Evolutionary conservation across 495 filamentous ascomycete species (phyloP).

Genomic region (Penicillium atrosanguineum): DNA sequence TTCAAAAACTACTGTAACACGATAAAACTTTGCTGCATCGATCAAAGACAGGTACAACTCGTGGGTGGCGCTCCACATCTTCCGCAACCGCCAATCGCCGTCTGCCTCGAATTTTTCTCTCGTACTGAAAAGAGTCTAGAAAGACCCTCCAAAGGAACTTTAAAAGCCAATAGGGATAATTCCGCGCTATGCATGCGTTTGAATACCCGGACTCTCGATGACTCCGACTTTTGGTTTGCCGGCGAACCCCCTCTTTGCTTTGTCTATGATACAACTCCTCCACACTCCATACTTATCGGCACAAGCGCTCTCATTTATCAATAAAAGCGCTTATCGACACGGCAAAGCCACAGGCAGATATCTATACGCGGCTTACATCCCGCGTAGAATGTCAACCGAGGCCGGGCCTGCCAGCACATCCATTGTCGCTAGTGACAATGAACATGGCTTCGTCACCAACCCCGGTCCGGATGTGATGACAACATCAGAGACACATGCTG

Average conservation of each 20-base stretch:
- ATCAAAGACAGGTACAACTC: background rate
- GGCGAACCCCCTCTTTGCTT: conserved; percentile 8
- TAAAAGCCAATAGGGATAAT: conserved; percentile 17
- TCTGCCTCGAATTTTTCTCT: conserved; percentile 2
- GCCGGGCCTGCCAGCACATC: conserved; percentile 11
- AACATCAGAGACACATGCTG: conserved; percentile 4
- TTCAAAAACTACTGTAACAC: background rate
- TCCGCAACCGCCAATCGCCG: conserved; percentile 6
- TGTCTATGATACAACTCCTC: background rate
- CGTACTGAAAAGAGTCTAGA: conserved; percentile 6
- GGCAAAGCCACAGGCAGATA: background rate
- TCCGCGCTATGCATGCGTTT: conserved; percentile 8
- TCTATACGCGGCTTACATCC: background rate
- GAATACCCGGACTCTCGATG: conserved; percentile 4
- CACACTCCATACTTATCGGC: background rate
- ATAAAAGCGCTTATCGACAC: background rate
- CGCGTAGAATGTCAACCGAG: conserved; percentile 26
- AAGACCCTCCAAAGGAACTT: conserved; percentile 4
- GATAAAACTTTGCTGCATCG: background rate
- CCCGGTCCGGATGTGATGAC: conserved; percentile 4
- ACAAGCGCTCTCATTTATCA: background rate
- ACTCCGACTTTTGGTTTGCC: conserved; percentile 19
- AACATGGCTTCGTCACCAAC: conserved; percentile 1
- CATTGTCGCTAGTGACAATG: conserved; percentile 12
- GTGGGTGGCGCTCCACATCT: background rate